Evolutionary conservation across 2,329 filamentous ascomycete species (phyloP).

Genomic region (Didymella pomorum): DNA sequence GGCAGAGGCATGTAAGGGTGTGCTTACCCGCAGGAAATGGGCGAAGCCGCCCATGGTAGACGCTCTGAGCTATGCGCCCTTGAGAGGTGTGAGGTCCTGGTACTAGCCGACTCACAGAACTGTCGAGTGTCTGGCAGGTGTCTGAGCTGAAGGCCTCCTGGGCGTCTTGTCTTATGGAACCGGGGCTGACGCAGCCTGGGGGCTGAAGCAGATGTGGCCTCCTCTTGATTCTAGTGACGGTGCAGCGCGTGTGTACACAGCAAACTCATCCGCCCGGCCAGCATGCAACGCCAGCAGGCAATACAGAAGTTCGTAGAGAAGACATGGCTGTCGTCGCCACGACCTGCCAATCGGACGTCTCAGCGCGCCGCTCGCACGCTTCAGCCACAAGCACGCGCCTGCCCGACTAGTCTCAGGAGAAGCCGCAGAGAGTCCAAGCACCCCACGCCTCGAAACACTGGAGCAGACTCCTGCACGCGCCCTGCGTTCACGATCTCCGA

Average conservation of each 20-base stretch:
- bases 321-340: background rate
- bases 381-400: slow-evolving; percentile 10
- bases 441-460: slow-evolving; percentile 18
- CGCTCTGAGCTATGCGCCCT: slow-evolving; percentile 3
- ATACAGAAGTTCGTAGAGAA: background rate
- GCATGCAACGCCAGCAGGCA: background rate
- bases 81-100: background rate
- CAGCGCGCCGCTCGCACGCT: slow-evolving; percentile 7
- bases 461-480: slow-evolving; percentile 20
- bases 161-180: background rate
- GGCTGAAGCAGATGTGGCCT: background rate
- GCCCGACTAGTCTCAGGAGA: slow-evolving; percentile 13
- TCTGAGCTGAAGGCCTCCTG: background rate
- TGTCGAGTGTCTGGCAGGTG: slow-evolving; percentile 5
- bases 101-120: background rate
- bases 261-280: background rate
- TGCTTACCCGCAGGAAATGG: slow-evolving; percentile 35
- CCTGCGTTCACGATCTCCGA: slow-evolving; percentile 11
- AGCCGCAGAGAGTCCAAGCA: slow-evolving; percentile 3
- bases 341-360: slow-evolving; percentile 15
- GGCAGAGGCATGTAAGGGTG: background rate
- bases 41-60: slow-evolving; percentile 44
- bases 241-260: background rate
- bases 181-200: background rate
- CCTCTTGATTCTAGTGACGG: background rate